A percentile compares a stretch with the other conserved stretches of the same genome.
phyloP scores from a whole-genome alignment of 306 rosid genomes.

The Castanospermum australe region DNA sequence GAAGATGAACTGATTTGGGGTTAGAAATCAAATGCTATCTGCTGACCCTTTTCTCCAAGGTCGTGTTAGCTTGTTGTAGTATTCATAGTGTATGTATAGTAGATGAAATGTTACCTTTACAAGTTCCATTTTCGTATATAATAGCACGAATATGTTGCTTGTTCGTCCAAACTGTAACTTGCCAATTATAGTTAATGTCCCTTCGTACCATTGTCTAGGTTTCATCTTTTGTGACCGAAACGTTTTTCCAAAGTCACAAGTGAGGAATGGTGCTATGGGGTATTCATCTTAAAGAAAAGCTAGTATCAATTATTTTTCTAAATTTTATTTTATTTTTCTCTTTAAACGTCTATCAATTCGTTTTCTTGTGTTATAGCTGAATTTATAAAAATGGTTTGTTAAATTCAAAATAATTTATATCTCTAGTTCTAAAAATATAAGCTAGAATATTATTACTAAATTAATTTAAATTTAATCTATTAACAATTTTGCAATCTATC shows the following conservation, averaged over 20 bases:
- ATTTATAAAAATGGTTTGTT: neutral
- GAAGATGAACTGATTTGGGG: neutral
- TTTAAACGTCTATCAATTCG: neutral
- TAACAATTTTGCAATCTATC: neutral
- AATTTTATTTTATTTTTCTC: no score
- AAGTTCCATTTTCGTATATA: neutral
- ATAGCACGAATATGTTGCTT: neutral
- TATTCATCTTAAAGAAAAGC: no score
- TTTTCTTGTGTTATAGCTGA: no score
- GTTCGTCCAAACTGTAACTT: neutral
- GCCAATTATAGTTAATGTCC: neutral
- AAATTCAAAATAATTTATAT: neutral
- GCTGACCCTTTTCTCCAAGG: neutral
- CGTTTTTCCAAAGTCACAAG: neutral
- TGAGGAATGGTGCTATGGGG: neutral
- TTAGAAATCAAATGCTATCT: neutral
- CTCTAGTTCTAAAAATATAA: neutral
- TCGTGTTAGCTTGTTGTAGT: neutral
- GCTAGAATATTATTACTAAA: neutral
- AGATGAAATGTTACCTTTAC: neutral
- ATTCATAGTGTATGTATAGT: neutral
- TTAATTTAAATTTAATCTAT: neutral
- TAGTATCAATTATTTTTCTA: no score
- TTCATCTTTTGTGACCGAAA: neutral
- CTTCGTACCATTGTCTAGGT: neutral